These are phyloP conservation scores for Ampelomyces quisqualis DNA, from an alignment of 2,329 filamentous ascomycete genomes.

Conservation along the genomic window DNA sequence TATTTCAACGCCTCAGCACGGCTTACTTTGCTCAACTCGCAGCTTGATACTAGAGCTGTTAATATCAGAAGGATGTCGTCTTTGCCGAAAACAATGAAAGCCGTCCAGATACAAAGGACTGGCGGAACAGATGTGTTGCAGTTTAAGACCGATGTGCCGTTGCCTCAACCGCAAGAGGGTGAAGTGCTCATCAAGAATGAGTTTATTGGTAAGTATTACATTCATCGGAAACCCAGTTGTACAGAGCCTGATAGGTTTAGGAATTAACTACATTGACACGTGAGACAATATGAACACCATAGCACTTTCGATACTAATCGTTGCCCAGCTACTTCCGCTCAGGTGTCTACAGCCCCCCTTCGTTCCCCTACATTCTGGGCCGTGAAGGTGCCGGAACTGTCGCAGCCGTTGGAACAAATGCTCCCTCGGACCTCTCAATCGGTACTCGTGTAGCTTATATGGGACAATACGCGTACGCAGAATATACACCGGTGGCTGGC, in stretches of 20 bases:
- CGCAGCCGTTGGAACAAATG: constrained; percentile 59
- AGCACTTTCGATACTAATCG: background rate
- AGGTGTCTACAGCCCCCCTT: constrained; percentile 71
- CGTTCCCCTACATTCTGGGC: constrained; percentile 73
- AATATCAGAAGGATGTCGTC: constrained; percentile 46
- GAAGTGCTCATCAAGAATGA: constrained; percentile 80
- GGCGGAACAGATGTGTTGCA: constrained; percentile 72
- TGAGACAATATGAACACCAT: constrained; percentile 31
- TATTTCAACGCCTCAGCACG: constrained; percentile 17
- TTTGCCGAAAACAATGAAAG: constrained; percentile 69
- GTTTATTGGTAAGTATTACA: constrained; percentile 54
- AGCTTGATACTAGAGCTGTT: constrained; percentile 14
- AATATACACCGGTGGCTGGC: constrained; percentile 59
- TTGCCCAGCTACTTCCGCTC: constrained; percentile 73
- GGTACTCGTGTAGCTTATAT: constrained; percentile 75
- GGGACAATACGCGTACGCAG: constrained; percentile 56
- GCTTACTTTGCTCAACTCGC: constrained; percentile 20
- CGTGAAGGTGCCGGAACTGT: constrained; percentile 76
- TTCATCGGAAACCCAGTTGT: background rate
- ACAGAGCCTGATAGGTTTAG: background rate
- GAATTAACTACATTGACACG: constrained; percentile 89
- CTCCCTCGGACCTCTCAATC: constrained; percentile 56
- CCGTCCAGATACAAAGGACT: constrained; percentile 69
- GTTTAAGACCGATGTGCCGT: constrained; percentile 67
- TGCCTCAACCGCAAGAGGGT: constrained; percentile 67